Evolutionary conservation across 805 yeast genomes (phyloP), one percentile per base, ranked within the genome.

Genomic region (Saturnispora dispora): DNA sequence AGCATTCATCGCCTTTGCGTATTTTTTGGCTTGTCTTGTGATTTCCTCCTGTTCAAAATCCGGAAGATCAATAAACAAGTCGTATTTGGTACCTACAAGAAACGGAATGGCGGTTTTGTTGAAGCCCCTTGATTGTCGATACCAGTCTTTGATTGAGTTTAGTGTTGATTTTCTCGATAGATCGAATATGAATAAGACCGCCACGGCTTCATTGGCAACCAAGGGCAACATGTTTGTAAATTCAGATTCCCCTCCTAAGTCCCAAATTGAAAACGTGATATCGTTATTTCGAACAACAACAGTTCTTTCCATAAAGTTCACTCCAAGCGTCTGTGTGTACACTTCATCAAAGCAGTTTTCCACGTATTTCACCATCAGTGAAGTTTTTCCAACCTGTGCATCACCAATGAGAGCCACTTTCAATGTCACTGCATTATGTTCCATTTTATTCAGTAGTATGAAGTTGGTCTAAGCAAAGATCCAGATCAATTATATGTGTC

Each of bases 331-430:
- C 66, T 89, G 96, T 47, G 90, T 88, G 63, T 91, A 91, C 54
- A 84, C 88, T 61, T 88, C 93, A 63, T 89, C 95, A 65, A 86
- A 91, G 33, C 86, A 80, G 50, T 95, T 95, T 63, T 91, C 96
- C n/a, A 91, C 96, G 64, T 90, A 91, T 63, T 91, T 89, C 23
- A 90, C 96, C 98, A 91, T 90, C 53, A 91, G 70, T 5, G 97
- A 88, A 0, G 99, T 91, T 63, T 91, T 91, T 5, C 99, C 99
- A 5, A 90, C 89, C 62, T 88, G 95, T 2, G 96, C 95, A 67
- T 91, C 98, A 5, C 99, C 99, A 47, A 91, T 80, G 45, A 91
- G 78, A 3, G 97, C 98, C 18, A 91, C 89, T 61, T 91, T 93
- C 46, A 91, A 70, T 1, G 87, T 80, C 28, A 83, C 85, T 53